These are phyloP conservation scores for Populus ilicifolia DNA, from an alignment of 345 rosid genomes.

Conservation along the genomic window DNA sequence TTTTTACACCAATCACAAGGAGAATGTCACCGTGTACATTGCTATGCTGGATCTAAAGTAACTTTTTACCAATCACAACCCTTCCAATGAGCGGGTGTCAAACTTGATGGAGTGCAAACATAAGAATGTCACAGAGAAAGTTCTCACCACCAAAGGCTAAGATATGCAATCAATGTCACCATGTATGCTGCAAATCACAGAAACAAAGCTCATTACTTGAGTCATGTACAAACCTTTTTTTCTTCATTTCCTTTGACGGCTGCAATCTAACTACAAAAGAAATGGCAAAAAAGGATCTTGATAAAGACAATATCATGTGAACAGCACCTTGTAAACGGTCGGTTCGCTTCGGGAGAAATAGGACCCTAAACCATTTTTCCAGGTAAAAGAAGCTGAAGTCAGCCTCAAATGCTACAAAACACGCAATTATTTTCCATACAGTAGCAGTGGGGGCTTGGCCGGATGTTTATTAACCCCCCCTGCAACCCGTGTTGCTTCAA, in stretches of 20 bases:
- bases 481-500: conserved; percentile 58
- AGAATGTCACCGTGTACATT: too few species aligned
- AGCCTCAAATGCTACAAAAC: conserved; percentile 84
- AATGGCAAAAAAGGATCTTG: neutral
- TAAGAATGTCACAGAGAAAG: conserved; percentile 4
- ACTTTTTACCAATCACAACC: too few species aligned
- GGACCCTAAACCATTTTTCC: conserved; percentile 92
- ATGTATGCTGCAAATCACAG: conserved; percentile 48
- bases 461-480: conserved; percentile 59
- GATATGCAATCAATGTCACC: conserved; percentile 68
- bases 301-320: neutral
- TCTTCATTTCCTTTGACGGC: too few species aligned
- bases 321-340: conserved; percentile 73
- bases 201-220: conserved; percentile 8
- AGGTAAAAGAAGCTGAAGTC: conserved; percentile 83
- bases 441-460: conserved; percentile 79
- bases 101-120: too few species aligned
- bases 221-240: neutral
- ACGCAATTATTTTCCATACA: conserved; percentile 74
- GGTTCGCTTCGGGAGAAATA: conserved; percentile 74
- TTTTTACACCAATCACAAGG: too few species aligned
- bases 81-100: too few species aligned
- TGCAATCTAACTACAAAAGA: neutral
- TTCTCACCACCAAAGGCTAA: conserved; percentile 92
- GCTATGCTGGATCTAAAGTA: too few species aligned